phyloP scores from a whole-genome alignment of 2,329 filamentous ascomycete genomes.

The Aaosphaeria pasadenensis region DNA sequence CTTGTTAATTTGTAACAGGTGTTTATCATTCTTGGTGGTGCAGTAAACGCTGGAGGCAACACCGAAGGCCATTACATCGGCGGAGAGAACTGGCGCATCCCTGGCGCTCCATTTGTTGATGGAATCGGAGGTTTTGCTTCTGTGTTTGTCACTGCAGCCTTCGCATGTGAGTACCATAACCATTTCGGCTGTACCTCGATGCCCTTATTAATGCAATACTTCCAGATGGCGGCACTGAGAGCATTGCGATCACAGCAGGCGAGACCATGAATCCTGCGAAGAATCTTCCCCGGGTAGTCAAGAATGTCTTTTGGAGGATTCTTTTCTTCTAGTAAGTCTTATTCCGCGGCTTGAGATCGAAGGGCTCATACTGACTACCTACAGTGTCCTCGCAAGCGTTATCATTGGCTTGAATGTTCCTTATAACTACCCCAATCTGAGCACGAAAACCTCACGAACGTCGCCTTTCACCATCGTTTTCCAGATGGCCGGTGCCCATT shows the following conservation, averaged over 20 bases:
- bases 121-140: slow-evolving; percentile 56
- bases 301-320: slow-evolving; percentile 73
- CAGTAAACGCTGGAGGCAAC: slow-evolving; percentile 25
- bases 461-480: slow-evolving; percentile 67
- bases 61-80: slow-evolving; percentile 40
- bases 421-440: slow-evolving; percentile 34
- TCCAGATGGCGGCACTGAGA: slow-evolving; percentile 64
- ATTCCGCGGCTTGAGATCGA: no score
- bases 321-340: slow-evolving; percentile 22
- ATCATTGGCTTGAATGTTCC: slow-evolving; percentile 44
- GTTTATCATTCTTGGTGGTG: slow-evolving; percentile 32
- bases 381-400: slow-evolving; percentile 34
- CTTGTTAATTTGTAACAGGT: no score
- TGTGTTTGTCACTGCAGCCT: slow-evolving; percentile 73
- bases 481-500: slow-evolving; percentile 58
- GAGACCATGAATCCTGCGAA: slow-evolving; percentile 78
- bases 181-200: no score
- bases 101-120: slow-evolving; percentile 49
- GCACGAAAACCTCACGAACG: slow-evolving; percentile 35
- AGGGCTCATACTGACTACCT: no score
- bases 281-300: slow-evolving; percentile 80
- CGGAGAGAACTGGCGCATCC: slow-evolving; percentile 66
- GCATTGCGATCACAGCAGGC: slow-evolving; percentile 73
- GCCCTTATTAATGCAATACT: no score
- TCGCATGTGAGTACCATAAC: slow-evolving; percentile 46